Conservation (phyloP, 2,329 filamentous ascomycete genomes). For the Pseudocercospora eumusae region DNA sequence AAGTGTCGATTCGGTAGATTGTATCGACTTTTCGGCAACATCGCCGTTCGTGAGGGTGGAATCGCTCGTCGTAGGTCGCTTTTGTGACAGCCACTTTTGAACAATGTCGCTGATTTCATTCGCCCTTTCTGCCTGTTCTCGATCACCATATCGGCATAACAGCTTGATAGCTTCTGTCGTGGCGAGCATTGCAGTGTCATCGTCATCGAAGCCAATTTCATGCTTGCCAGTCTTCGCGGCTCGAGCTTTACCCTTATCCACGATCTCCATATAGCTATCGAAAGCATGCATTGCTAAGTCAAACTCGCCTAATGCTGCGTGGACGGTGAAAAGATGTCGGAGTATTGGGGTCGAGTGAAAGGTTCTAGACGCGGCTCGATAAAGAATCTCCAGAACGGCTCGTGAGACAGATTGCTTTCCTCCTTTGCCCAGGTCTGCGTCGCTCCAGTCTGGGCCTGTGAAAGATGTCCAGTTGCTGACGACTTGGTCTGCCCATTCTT, state of each 20-base stretch:
- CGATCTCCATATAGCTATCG: conserved; percentile 86
- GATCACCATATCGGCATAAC: conserved; percentile 77
- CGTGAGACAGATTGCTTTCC: conserved; percentile 75
- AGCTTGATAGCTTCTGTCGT: conserved; percentile 77
- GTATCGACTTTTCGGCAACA: conserved; percentile 9
- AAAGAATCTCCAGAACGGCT: conserved; percentile 79
- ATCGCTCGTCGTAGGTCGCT: conserved; percentile 40
- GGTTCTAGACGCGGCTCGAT: conserved; percentile 86
- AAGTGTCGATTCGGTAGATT: conserved; percentile 48
- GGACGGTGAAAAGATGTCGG: conserved; percentile 81
- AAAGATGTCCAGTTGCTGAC: conserved; percentile 84
- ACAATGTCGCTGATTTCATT: conserved; percentile 69
- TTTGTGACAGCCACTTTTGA: conserved; percentile 71
- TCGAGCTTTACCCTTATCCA: conserved; percentile 80
- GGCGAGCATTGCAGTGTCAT: conserved; percentile 74
- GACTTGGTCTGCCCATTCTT: conserved; percentile 76
- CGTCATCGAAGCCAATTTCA: conserved; percentile 73
- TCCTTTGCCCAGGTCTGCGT: conserved; percentile 77
- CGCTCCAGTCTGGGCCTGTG: conserved; percentile 76
- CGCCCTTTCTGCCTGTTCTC: conserved; percentile 76
- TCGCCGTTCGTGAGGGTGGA: conserved; percentile 20
- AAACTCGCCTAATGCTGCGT: conserved; percentile 85
- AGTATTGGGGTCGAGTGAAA: conserved; percentile 93
- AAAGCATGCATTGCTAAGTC: conserved; percentile 88
- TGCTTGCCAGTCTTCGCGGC: conserved; percentile 71